Percentiles rank a stretch among this genome's conserved stretches.
These are phyloP conservation scores for Camellia oleifera DNA, from an alignment of 179 eudicot genomes.

Conservation along the genomic window DNA sequence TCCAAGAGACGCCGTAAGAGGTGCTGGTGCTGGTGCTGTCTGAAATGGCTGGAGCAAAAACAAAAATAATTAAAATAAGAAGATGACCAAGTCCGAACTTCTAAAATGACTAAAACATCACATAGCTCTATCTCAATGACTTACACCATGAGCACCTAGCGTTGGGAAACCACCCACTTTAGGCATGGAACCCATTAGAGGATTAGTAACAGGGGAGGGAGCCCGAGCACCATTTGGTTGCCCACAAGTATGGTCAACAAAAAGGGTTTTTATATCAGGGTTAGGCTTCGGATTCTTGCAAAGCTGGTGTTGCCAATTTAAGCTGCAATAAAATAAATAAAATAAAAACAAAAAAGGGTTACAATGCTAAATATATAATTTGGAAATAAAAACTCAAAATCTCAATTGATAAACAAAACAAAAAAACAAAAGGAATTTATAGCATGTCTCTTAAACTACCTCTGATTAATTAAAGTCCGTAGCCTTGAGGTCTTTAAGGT, in stretches of 20 bases:
- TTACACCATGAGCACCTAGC: slow-evolving; percentile 66
- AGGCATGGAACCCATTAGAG: slow-evolving; percentile 57
- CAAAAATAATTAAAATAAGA: background rate
- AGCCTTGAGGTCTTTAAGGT: slow-evolving; percentile 51
- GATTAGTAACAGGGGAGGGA: slow-evolving; percentile 63
- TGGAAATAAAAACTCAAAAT: background rate
- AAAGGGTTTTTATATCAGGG: slow-evolving; percentile 83
- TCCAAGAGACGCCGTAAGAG: slow-evolving; percentile 51
- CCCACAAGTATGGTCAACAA: slow-evolving; percentile 76
- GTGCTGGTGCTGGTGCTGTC: slow-evolving; percentile 46
- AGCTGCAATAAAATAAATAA: slow-evolving; percentile 34
- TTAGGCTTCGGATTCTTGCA: slow-evolving; percentile 79
- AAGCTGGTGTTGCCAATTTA: slow-evolving; percentile 88
- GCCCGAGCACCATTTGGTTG: slow-evolving; percentile 71
- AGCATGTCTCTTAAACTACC: slow-evolving; percentile 27
- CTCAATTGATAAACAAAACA: background rate
- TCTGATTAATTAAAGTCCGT: slow-evolving; percentile 56
- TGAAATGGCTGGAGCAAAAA: slow-evolving; percentile 53
- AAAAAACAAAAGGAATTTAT: background rate
- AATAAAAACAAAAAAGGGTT: background rate
- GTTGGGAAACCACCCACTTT: slow-evolving; percentile 66
- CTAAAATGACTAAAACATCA: background rate
- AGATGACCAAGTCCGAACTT: background rate
- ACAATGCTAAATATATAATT: background rate
- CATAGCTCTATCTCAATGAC: slow-evolving; percentile 16